Percentiles rank a stretch among this genome's conserved stretches.
These are phyloP conservation scores for Bjerkandera adusta DNA, from an alignment of 1,284 basidiomycete genomes.

Conservation along the genomic window DNA sequence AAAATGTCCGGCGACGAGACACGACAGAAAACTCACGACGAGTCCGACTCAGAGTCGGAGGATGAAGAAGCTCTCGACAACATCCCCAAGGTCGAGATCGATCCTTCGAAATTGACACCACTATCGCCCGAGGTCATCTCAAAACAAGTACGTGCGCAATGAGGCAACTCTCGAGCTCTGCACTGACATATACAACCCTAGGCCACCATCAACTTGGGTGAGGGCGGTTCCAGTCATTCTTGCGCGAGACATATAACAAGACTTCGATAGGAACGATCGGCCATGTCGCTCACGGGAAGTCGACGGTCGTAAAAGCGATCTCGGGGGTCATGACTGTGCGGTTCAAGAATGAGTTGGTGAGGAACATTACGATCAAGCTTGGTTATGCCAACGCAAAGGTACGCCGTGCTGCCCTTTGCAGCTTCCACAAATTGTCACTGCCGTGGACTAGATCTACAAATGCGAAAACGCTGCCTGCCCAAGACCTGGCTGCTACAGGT, in stretches of 20 bases:
- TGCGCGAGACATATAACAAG: conserved; percentile 4
- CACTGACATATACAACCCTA: conserved; percentile 28
- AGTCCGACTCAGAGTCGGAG: conserved; percentile 64
- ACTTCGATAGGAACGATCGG: conserved; percentile 79
- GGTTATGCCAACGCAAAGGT: conserved; percentile 99
- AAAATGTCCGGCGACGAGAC: conserved; percentile 65
- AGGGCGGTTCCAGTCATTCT: conserved; percentile 17
- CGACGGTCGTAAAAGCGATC: conserved; percentile 98
- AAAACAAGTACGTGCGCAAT: conserved; percentile 81
- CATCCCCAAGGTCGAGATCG: conserved; percentile 68
- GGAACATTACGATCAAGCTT: conserved; percentile 99
- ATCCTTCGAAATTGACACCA: conserved; percentile 82
- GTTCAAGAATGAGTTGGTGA: conserved; percentile 98
- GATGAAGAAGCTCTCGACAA: conserved; percentile 54
- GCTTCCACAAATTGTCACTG: conserved; percentile 6
- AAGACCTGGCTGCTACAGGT: conserved; percentile 91
- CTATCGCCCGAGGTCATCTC: conserved; percentile 95
- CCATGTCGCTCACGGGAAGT: conserved; percentile 98
- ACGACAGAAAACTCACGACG: conserved; percentile 57
- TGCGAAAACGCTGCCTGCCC: conserved; percentile 93
- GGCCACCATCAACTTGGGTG: conserved; percentile 87
- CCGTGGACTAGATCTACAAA: conserved; percentile 84
- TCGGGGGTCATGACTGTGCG: conserved; percentile 99
- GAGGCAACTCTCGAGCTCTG: not conserved
- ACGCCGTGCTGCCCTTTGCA: conserved; percentile 25